These are phyloP conservation scores for Dactylellina leptospora DNA, from an alignment of 2,329 filamentous ascomycete species.

Conservation along the genomic window DNA sequence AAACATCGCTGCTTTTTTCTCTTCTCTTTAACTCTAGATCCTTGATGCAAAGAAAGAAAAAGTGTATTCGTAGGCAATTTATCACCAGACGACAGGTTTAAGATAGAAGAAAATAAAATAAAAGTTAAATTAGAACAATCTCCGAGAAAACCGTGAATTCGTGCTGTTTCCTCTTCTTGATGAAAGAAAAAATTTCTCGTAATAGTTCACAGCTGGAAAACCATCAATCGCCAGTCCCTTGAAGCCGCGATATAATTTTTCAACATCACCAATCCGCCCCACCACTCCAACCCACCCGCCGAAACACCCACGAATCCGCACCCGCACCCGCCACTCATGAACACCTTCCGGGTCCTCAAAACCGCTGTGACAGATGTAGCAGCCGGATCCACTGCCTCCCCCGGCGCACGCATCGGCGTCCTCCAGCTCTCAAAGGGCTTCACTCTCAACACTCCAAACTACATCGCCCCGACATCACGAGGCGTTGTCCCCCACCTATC, in stretches of 20 bases:
- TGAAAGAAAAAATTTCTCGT: no score
- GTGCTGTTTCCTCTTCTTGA: no score
- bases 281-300: background rate
- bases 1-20: background rate
- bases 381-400: constrained; percentile 9
- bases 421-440: constrained; percentile 61
- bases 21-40: no score
- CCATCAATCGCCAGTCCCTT: background rate
- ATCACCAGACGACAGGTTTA: no score
- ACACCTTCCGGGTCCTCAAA: constrained; percentile 50
- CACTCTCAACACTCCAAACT: constrained; percentile 82
- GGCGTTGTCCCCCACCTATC: constrained; percentile 87
- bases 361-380: constrained; percentile 53
- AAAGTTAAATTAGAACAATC: no score
- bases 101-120: no score
- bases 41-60: no score
- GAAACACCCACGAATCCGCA: background rate
- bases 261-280: background rate
- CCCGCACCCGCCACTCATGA: constrained; percentile 25
- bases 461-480: constrained; percentile 80
- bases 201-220: no score
- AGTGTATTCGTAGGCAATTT: no score
- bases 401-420: constrained; percentile 44
- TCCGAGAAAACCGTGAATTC: no score
- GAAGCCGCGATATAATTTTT: constrained; percentile 5